These are phyloP conservation scores for Zygosaccharomyces pseudobailii DNA, from an alignment of 1,139 yeast species.

Conservation along the genomic window DNA sequence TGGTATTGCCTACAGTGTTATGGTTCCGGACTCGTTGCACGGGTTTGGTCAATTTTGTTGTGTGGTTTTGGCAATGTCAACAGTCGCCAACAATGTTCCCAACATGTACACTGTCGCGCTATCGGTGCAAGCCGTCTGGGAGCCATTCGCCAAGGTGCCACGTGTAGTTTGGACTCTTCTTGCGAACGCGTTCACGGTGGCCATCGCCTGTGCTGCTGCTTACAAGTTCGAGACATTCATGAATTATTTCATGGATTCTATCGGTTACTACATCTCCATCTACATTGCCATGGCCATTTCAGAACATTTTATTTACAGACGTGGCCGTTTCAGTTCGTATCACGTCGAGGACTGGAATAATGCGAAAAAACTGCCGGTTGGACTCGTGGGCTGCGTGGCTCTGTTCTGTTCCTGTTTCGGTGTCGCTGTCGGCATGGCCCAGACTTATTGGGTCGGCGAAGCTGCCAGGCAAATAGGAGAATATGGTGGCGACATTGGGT, in stretches of 20 bases:
- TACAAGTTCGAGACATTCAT: conserved; percentile 65
- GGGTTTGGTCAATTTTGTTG: conserved; percentile 87
- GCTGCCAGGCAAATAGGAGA: conserved; percentile 57
- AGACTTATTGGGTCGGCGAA: conserved; percentile 77
- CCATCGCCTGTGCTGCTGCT: conserved; percentile 83
- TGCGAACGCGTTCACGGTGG: conserved; percentile 72
- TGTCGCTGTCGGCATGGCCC: conserved; percentile 79
- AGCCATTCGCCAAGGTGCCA: conserved; percentile 64
- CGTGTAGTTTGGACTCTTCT: conserved; percentile 73
- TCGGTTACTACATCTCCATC: conserved; percentile 85
- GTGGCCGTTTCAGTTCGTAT: conserved; percentile 52
- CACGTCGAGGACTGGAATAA: conserved; percentile 58
- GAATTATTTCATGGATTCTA: conserved; percentile 81
- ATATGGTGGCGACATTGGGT: conserved; percentile 81
- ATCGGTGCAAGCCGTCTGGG: conserved; percentile 79
- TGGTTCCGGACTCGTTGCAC: conserved; percentile 74
- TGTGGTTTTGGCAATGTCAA: conserved; percentile 74
- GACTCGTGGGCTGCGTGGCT: conserved; percentile 69
- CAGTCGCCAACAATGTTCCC: conserved; percentile 86
- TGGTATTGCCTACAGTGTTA: conserved; percentile 71
- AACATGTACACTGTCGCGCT: conserved; percentile 88
- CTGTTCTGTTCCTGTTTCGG: conserved; percentile 83
- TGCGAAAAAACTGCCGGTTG: conserved; percentile 57
- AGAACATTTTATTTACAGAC: conserved; percentile 75
- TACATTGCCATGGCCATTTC: conserved; percentile 66